Evolutionary conservation across 2,329 filamentous ascomycete genomes (phyloP).

Genomic region (Beauveria brongniartii): DNA sequence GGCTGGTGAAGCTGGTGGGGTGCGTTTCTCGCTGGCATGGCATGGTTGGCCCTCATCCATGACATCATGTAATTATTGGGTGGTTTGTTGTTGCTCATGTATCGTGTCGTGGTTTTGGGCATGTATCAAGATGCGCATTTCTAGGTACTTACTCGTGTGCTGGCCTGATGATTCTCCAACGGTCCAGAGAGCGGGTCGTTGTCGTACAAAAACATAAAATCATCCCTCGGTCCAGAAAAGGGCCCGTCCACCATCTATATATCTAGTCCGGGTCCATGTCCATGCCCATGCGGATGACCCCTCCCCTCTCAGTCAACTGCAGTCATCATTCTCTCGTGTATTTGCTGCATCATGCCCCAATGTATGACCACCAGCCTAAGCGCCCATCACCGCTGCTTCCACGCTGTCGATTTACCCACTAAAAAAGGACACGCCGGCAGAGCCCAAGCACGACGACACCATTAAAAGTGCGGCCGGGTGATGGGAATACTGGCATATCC

Average conservation of each 20-base stretch:
- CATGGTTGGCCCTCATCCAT: background rate
- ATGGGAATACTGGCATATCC: background rate
- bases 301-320: background rate
- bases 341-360: background rate
- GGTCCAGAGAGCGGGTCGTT: too few species aligned
- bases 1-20: background rate
- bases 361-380: background rate
- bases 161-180: too few species aligned
- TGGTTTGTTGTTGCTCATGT: background rate
- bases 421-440: background rate
- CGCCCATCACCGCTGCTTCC: background rate
- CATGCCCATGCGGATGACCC: background rate
- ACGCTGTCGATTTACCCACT: background rate
- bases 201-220: too few species aligned
- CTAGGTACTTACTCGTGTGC: background rate
- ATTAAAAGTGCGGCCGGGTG: background rate
- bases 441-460: background rate
- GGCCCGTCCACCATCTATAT: background rate
- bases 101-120: background rate
- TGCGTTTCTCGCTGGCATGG: background rate
- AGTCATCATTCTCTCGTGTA: constrained; percentile 1
- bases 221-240: too few species aligned
- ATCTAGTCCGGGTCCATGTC: background rate
- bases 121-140: background rate
- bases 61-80: too few species aligned